A percentile compares a stretch with the other conserved stretches of the same genome.
phyloP scores from a whole-genome alignment of 768 basidiomycete genomes.

The Rhizopogon vinicolor region DNA sequence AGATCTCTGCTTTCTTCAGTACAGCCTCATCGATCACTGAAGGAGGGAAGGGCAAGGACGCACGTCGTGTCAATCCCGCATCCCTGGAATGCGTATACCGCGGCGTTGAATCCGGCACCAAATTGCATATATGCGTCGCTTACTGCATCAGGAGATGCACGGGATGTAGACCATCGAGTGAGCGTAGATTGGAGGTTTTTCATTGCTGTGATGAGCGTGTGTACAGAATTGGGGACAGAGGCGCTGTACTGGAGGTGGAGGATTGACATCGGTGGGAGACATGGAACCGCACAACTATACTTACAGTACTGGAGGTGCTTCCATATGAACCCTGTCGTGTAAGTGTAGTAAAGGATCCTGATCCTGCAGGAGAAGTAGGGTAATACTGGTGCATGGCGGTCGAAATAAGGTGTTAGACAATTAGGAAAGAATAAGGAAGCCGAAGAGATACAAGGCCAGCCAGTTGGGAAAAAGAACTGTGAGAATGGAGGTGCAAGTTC shows the following conservation, averaged over 20 bases:
- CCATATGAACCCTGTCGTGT: background rate
- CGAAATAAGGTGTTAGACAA: background rate
- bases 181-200: constrained; percentile 75
- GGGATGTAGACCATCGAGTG: constrained; percentile 58
- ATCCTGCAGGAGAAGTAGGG: constrained; percentile 6
- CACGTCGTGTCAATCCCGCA: constrained; percentile 78
- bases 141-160: constrained; percentile 65
- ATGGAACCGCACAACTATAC: background rate
- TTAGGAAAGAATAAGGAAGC: background rate
- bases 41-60: constrained; percentile 27
- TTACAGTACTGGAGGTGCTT: background rate
- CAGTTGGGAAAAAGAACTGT: background rate
- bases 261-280: background rate
- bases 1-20: constrained; percentile 30
- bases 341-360: background rate
- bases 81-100: constrained; percentile 67
- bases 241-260: constrained; percentile 3
- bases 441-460: background rate
- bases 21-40: constrained; percentile 1
- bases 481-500: background rate
- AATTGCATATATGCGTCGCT: constrained; percentile 88
- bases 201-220: constrained; percentile 73
- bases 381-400: constrained; percentile 4
- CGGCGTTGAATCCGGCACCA: constrained; percentile 84
- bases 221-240: constrained; percentile 60